Base-by-base conservation (phyloP, 1,139 yeast species). In the Hyphopichia pseudoburtonii region DNA sequence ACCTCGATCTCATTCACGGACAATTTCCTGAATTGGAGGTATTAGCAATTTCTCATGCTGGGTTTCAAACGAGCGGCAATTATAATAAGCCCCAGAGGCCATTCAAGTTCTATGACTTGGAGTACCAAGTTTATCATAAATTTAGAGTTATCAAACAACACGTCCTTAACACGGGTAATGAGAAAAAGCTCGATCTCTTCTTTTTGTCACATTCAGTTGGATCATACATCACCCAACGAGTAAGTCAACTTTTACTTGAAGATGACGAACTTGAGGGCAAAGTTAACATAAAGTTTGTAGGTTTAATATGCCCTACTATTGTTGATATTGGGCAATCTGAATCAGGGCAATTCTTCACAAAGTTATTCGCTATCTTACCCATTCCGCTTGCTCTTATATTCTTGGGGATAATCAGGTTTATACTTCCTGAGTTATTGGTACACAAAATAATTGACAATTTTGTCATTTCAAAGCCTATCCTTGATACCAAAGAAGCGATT, bases 171-270 rank as follows among this genome's bases (percentile, higher is more conserved):
- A n/a, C n/a, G n/a, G n/a, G n/a, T n/a, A n/a, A n/a, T n/a, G n/a
- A n/a, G n/a, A 42, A 47, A 15, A 35, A 35, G 2, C 61, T 73
- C 14, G 64, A 69, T 11, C 55, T 81, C 2, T 62, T 64, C 40
- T 60, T 80, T 12, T 55, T 79, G 45, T 78, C 83, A 19, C 88
- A 82, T 51, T 81, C 87, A 0, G 73, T 81, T 33, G 88, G 88
- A 1, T 64, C 77, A 1, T 81, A 73, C 64, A 60, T 82, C 23
- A 57, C 66, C 3, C 86, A 81, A 52, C 52, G 85, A 34, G 63
- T 78, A 0, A 63, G 73, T 2, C 49, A 54, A 28, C 41, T 35
- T 25, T 40, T 66, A 27, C 27, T 50, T 15, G 45, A 51, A 8
- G 66, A 61, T 38, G 24, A 37, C 1, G 54, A 51, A 8, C 35